phyloP scores from a whole-genome alignment of 352 stramenopile genomes.

The Phytopythium kandeliae region DNA sequence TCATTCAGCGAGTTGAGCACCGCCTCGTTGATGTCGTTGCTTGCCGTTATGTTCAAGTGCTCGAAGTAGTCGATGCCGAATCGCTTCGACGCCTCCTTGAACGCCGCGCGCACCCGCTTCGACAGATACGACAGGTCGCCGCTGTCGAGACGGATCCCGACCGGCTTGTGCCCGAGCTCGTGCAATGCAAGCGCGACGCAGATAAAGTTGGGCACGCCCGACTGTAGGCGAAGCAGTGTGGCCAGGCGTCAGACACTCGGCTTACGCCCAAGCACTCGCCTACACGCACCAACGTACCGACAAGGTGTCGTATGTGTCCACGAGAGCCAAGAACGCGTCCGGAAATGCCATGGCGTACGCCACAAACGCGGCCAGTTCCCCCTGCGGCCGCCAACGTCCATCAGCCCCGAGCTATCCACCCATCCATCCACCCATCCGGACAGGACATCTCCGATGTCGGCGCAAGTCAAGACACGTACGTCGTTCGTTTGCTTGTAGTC shows the following conservation, averaged over 20 bases:
- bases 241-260: neutral
- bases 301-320: conserved; percentile 99
- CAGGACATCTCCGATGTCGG: neutral
- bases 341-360: conserved; percentile 98
- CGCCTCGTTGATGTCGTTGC: conserved; percentile 99
- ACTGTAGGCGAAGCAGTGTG: conserved; percentile 36
- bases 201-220: conserved; percentile 96
- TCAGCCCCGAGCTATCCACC: too few species aligned
- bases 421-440: neutral
- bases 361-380: conserved; percentile 98
- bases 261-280: neutral
- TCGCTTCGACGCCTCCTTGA: conserved; percentile 39
- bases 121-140: conserved; percentile 98
- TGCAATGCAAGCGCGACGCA: conserved; percentile 93
- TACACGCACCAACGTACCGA: conserved; percentile 49
- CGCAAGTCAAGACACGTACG: conserved; percentile 23
- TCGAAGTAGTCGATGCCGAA: conserved; percentile 80
- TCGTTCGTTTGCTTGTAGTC: conserved; percentile 74
- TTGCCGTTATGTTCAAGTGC: conserved; percentile 92
- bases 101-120: conserved; percentile 70
- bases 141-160: conserved; percentile 96
- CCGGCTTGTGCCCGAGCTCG: conserved; percentile 85
- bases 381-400: too few species aligned
- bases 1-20: conserved; percentile 94
- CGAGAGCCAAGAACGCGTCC: conserved; percentile 93